Base-by-base conservation (phyloP, 2,329 filamentous ascomycete species). In the Eutypella sp. region DNA sequence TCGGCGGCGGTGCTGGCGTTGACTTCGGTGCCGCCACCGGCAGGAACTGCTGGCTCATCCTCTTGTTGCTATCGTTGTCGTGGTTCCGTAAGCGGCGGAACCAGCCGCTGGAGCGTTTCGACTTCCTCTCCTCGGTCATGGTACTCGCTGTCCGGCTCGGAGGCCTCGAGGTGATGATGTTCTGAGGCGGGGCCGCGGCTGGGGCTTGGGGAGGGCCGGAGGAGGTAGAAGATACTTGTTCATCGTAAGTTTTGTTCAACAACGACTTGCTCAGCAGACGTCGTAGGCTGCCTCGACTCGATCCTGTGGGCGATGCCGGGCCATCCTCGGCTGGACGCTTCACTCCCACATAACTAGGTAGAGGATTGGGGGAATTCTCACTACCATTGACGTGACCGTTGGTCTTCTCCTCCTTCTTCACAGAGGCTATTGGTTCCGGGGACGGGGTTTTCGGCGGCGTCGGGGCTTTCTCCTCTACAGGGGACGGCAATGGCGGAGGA, bases 21-120 rank as follows among this genome's bases (percentile, higher is more conserved):
- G 68, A 62, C 50, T 71, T 72, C 57, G 36, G 13, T 16, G 36
- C 19, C 8, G 66, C 64, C 22, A 52, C 55, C 43, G 69, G 65
- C 39, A 74, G 67, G 46, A 71, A 67, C 40, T 71, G 52, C 47
- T 72, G 58, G 57, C 70, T 75, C 39, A 68, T 57, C 34, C 74
- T 62, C 53, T 69, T 74, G 54, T 63, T 59, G 16, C 48, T 62
- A 37, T 59, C 50, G 7, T 56, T 52, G 18, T 63, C 60, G 37
- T 57, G 60, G 27, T 67, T 65, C 47, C 74, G 70, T 55, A 82
- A 67, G 47, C 77, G 71, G 53, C 73, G 71, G 56, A 82, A 82
- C 78, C 78, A 82, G 33, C 77, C 76, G 56, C 78, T 82, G 55
- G 68, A 67, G 48, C 79, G 75, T 60, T 72, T 80, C 49, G 72